These are phyloP conservation scores for Phialophora expanda DNA, from an alignment of 2,329 filamentous ascomycete species.

Conservation along the genomic window DNA sequence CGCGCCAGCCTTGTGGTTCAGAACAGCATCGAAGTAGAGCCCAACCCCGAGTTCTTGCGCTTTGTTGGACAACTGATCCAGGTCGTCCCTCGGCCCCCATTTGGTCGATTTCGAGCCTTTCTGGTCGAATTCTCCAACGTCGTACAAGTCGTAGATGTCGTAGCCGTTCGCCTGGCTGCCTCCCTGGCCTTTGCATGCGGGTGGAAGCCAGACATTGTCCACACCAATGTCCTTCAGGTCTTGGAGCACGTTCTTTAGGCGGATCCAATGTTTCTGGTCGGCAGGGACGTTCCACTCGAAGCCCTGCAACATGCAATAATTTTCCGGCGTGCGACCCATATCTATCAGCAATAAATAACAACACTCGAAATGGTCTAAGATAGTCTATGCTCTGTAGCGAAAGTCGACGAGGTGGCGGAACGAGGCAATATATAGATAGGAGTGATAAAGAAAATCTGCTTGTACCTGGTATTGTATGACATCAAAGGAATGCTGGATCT, in stretches of 20 bases:
- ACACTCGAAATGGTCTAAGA: background rate
- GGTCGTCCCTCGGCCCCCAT: conserved; percentile 70
- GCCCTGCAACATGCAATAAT: conserved; percentile 67
- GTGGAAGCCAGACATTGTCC: conserved; percentile 70
- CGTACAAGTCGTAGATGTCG: conserved; percentile 72
- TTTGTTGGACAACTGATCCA: conserved; percentile 58
- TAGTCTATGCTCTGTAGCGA: background rate
- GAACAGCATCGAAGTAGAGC: conserved; percentile 71
- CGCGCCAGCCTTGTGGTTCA: conserved; percentile 74
- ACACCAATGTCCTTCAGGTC: conserved; percentile 65
- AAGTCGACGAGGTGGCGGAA: background rate
- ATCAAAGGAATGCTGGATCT: background rate
- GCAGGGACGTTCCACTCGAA: conserved; percentile 74
- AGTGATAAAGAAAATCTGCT: background rate
- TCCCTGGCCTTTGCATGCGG: conserved; percentile 70
- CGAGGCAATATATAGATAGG: conserved; percentile 2
- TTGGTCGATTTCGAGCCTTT: conserved; percentile 68
- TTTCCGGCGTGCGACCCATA: conserved; percentile 44
- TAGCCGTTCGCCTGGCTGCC: conserved; percentile 67
- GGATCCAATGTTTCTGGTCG: conserved; percentile 65
- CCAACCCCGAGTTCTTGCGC: conserved; percentile 62
- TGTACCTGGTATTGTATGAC: background rate
- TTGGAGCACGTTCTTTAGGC: conserved; percentile 59
- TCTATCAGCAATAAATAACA: background rate
- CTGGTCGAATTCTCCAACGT: conserved; percentile 74